These are phyloP conservation scores for Echeveria elegans DNA, from an alignment of 164 flowering plant species.

Conservation along the genomic window DNA sequence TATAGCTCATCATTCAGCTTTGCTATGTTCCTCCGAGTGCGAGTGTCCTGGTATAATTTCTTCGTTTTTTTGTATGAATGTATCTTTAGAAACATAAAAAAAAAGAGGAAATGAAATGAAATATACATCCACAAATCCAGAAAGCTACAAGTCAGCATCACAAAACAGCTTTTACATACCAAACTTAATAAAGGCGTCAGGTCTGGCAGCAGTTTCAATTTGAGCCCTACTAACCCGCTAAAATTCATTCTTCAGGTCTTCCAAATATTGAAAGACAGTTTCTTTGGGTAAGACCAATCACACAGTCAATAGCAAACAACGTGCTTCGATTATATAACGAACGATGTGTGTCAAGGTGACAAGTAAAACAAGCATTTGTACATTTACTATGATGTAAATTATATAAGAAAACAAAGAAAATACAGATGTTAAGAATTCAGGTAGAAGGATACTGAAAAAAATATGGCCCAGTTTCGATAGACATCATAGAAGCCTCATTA, in stretches of 20 bases:
- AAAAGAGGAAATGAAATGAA: conserved; percentile 10
- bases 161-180: conserved; percentile 27
- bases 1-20: conserved; percentile 90
- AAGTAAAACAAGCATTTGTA: neutral
- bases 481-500: conserved; percentile 76
- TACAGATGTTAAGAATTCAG: neutral
- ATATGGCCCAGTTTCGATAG: conserved; percentile 73
- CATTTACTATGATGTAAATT: neutral
- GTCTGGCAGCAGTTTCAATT: conserved; percentile 94
- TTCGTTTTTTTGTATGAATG: conserved; percentile 89
- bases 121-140: conserved; percentile 5
- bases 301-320: conserved; percentile 95
- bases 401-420: neutral
- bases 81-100: conserved; percentile 34
- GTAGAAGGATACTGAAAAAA: conserved; percentile 70
- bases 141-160: neutral
- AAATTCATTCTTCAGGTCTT: conserved; percentile 84
- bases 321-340: conserved; percentile 87
- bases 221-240: conserved; percentile 79
- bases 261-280: conserved; percentile 83
- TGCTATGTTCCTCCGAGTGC: conserved; percentile 74
- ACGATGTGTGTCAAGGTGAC: conserved; percentile 36
- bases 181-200: conserved; percentile 86
- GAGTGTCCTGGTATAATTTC: conserved; percentile 84
- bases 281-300: conserved; percentile 89